Base-by-base conservation (phyloP, 306 rosid genomes). In the Acmispon strigosus region DNA sequence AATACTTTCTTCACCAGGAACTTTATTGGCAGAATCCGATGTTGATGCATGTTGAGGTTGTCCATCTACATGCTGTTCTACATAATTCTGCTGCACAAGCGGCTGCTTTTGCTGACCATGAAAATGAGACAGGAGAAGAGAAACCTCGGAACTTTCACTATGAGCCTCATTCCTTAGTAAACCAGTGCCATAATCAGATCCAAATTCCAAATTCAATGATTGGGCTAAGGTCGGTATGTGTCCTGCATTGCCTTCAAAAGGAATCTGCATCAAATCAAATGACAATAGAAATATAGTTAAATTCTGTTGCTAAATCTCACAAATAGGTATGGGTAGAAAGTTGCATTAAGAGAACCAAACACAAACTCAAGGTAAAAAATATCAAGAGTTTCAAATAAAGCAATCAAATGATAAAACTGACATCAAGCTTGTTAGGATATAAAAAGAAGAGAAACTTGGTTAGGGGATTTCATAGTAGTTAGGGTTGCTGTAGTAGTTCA, bases 191-290 rank as follows among this genome's bases (percentile, higher is more conserved):
- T 65, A 67, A 59, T 72, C 85, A 80, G 71, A 76, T 68, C 69
- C 81, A 60, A 76, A 80, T 17, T 88, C 89, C 75, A 83, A 75
- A 67, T 79, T 77, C 51, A 83, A 20, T 49, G 82, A 83, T 73
- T 85, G 91, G 72, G 83, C 59, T 17, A 79, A 76, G 15, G 70
- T 60, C 72, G 83, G 84, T 60, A 82, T 69, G 62, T 77, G 76
- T 61, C 76, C 83, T 50, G 80, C 66, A 70, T 70, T 74, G 77
- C 84, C 91, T 34, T 72, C 97, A 36, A 79, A 73, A 58, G 93
- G 78, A 77, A 81, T 70, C 97, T 92, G 86, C 50, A 77, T 49
- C 20, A 42, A 54, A 68, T 55, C 37, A 61, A 64, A 69, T 2
- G 71, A 69, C 51, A 75, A 72, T 57, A 62, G 37, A 19, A 76